A percentile compares a stretch with the other conserved stretches of the same genome.
These are phyloP conservation scores for Alternaria sp. DNA, from an alignment of 2,329 filamentous ascomycete species.

Conservation along the genomic window DNA sequence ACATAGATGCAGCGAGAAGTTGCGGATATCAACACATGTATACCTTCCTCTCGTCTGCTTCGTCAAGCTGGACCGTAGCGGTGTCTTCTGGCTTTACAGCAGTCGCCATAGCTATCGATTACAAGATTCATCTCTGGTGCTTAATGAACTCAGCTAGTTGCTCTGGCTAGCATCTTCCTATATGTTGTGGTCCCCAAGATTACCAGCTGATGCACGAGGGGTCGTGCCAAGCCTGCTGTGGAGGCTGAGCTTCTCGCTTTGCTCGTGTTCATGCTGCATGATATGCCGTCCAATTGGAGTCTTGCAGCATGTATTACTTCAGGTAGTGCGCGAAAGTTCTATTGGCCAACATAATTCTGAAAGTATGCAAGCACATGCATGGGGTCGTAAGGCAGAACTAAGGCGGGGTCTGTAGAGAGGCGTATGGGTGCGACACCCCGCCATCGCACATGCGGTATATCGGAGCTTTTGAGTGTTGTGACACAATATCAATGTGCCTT, in stretches of 20 bases:
- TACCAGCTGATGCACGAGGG: not conserved
- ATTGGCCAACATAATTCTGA: not conserved
- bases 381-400: not conserved
- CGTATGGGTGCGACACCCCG: not conserved
- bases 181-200: not conserved
- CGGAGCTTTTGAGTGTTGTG: not conserved
- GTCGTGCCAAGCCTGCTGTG: conserved; percentile 23
- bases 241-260: conserved; percentile 29
- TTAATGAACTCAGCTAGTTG: not conserved
- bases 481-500: not conserved
- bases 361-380: not conserved
- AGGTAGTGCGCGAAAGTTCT: not conserved
- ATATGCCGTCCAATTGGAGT: not conserved
- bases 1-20: not conserved
- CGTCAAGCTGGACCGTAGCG: not conserved
- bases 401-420: not conserved
- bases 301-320: not conserved
- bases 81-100: not conserved
- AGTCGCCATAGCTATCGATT: not conserved
- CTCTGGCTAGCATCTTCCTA: not conserved
- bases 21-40: not conserved
- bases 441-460: not conserved
- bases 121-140: not conserved
- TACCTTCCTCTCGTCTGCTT: not conserved
- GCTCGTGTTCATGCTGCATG: conserved; percentile 17